Conservation (phyloP, 768 basidiomycete genomes). For the Glaciozyma antarctica region DNA sequence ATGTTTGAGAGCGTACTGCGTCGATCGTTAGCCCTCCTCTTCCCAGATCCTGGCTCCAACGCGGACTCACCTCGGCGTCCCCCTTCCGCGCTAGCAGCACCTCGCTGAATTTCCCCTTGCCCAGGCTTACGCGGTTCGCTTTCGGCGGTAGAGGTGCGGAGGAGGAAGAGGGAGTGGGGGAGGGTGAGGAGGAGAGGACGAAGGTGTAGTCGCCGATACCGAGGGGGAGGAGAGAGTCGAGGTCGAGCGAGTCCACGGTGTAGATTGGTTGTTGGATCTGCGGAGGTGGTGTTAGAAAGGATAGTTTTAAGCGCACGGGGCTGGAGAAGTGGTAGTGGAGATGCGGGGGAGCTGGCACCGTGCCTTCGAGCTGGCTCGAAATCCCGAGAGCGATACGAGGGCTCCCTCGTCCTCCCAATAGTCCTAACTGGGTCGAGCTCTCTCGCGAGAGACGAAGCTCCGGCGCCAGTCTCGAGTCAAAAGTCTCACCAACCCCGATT, state of each 20-base stretch:
- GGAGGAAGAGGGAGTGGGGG: neutral
- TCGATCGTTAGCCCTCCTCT: neutral
- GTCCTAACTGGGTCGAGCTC: too few relatives aligned
- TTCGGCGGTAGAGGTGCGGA: neutral
- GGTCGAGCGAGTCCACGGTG: slow-evolving; percentile 29
- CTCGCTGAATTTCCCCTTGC: slow-evolving; percentile 43
- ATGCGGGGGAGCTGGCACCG: too few relatives aligned
- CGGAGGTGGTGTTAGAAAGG: neutral
- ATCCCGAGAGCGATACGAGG: too few relatives aligned
- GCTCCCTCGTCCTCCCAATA: too few relatives aligned
- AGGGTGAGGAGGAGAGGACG: neutral
- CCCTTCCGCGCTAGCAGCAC: slow-evolving; percentile 41
- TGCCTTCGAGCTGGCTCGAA: too few relatives aligned
- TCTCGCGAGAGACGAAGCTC: too few relatives aligned
- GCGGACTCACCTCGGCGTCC: slow-evolving; percentile 36
- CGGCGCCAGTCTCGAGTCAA: too few relatives aligned
- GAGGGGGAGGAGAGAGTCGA: slow-evolving; percentile 38
- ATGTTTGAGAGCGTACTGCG: slow-evolving; percentile 44
- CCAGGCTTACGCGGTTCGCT: slow-evolving; percentile 31
- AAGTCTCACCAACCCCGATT: too few relatives aligned
- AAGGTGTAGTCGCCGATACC: slow-evolving; percentile 43
- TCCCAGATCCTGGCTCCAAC: neutral
- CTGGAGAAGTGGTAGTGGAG: neutral
- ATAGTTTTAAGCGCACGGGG: neutral
- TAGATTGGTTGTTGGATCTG: slow-evolving; percentile 18